Evolutionary conservation across 1,284 basidiomycete species (phyloP), one percentile per base, ranked within the genome.

Genomic region (Anthracocystis walkeri): DNA sequence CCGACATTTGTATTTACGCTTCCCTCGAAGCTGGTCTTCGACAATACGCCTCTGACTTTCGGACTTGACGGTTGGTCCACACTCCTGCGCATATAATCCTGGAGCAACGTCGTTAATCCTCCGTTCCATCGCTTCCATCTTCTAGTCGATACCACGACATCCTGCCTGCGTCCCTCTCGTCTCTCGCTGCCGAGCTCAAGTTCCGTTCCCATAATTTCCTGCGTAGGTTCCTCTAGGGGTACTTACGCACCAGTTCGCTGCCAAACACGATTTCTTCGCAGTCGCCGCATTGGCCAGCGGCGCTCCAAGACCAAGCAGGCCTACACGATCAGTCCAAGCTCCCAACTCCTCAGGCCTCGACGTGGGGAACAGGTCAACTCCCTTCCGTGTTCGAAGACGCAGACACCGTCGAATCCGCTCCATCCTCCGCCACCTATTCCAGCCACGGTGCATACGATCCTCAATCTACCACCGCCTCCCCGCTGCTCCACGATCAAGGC

Each of bases 181-280:
- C 18, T 16, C 33, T 52, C 31, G 33, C 14, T 38, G 35, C 35
- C 35, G 35, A 38, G 35, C 33, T 27, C 42, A 38, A 44, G 29
- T 20, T 40, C 35, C 25, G 5, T 29, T 7, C 33, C 23, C 10
- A 27, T 18, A 2, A 11, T 21, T 41, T 25, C n/a, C 20, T 58
- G 68, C 68, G 68, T 71, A 58, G 59, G 63, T 48, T 55, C 68
- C 68, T 65, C 27, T 42, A 5, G 63, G 50, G 55, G 40, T 45
- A 23, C 63, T 62, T 54, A 62, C 68, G 68, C 68, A 38, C 4
- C 11, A 38, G n/a, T 2, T 29, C 50, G 25, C 51, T 61, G 58
- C 63, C 68, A 63, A 65, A 49, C 45, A 71, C 68, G 68, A 71
- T 71, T 40, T 65, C 63, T 46, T 61, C 62, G 20, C 68, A 65